Base-by-base conservation (phyloP, 805 yeast genomes). In the Candida fluviatilis region DNA sequence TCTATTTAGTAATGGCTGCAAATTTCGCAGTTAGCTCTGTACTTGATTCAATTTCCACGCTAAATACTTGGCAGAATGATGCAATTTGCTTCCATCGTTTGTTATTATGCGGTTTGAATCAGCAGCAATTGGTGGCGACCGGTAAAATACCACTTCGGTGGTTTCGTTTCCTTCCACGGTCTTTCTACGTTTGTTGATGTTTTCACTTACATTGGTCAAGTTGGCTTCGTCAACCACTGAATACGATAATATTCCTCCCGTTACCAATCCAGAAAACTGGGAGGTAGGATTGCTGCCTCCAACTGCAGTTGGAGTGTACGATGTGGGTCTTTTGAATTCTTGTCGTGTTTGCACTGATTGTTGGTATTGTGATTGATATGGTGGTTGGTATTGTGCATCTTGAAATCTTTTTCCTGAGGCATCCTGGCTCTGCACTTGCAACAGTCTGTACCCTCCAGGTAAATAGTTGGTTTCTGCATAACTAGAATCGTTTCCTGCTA, bases 51-150 rank as follows among this genome's bases (percentile, higher is more conserved):
- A 39, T 53, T 63, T 52, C 68, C 60, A 58, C 1, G 87, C 85
- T 54, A 88, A 57, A 53, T 84, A 89, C 51, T 72, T 70, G 2
- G 88, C 86, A 36, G 84, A 76, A 51, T 87, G 95, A 4, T 95
- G 88, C 26, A 81, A 54, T 26, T 73, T 73, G 18, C 58, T 46
- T 3, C 40, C 43, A 24, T 45, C 39, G 18, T 38, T 41, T 6
- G 49, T 46, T 11, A 50, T 43, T 3, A 52, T 46, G 35, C 43
- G 46, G 25, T 41, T 48, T 3, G 43, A 16, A 11, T 51, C 44
- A 8, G 76, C 52, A 21, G 68, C 61, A 8, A 74, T 63, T 18
- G 88, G 84, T 2, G 89, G 83, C 0, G 85, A 77, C 49, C 82
- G 70, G 55, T 76, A 82, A 85, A 89, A 84, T 13, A 84, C 54